Evolutionary conservation across 2,329 filamentous ascomycete genomes (phyloP).

Genomic region (Sporothrix inflata): DNA sequence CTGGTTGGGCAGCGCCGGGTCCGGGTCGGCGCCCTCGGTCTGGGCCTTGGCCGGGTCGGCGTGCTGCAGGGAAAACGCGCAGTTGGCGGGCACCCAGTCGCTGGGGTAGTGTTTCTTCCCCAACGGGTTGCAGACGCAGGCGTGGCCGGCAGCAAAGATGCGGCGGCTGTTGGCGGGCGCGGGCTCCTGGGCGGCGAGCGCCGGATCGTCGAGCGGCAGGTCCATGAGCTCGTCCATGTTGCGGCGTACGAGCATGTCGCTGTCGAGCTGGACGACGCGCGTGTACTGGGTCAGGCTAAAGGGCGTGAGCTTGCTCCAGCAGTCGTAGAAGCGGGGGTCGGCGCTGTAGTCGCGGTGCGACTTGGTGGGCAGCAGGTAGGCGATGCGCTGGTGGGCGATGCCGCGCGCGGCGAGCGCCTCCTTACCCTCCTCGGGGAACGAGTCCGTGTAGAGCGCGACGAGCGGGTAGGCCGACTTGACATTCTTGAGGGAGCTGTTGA

Average conservation of each 20-base stretch:
- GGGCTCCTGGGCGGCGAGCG: slow-evolving; percentile 31
- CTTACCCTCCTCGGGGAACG: slow-evolving; percentile 70
- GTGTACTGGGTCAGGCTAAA: slow-evolving; percentile 78
- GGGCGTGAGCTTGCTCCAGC: slow-evolving; percentile 83
- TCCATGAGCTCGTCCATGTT: slow-evolving; percentile 96
- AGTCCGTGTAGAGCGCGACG: slow-evolving; percentile 79
- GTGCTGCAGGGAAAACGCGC: slow-evolving; percentile 56
- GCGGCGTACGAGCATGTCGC: slow-evolving; percentile 79
- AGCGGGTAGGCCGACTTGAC: slow-evolving; percentile 72
- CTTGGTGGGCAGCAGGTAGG: slow-evolving; percentile 69
- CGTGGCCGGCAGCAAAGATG: slow-evolving; percentile 82
- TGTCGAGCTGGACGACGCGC: slow-evolving; percentile 81
- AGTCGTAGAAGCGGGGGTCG: slow-evolving; percentile 85
- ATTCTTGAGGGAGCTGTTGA: slow-evolving; percentile 74
- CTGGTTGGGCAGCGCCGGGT: slow-evolving; percentile 41
- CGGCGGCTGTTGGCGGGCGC: slow-evolving; percentile 49
- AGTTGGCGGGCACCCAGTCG: slow-evolving; percentile 65
- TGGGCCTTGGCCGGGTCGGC: slow-evolving; percentile 51
- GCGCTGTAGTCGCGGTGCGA: slow-evolving; percentile 68
- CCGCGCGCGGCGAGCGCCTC: slow-evolving; percentile 68
- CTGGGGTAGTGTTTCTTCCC: slow-evolving; percentile 76
- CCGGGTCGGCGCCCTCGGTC: slow-evolving; percentile 48
- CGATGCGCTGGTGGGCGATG: slow-evolving; percentile 71
- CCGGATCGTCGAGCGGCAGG: slow-evolving; percentile 57
- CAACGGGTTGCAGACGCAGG: slow-evolving; percentile 84